Base-by-base conservation (phyloP, 805 yeast species). In the Yarrowia yakushimensis region DNA sequence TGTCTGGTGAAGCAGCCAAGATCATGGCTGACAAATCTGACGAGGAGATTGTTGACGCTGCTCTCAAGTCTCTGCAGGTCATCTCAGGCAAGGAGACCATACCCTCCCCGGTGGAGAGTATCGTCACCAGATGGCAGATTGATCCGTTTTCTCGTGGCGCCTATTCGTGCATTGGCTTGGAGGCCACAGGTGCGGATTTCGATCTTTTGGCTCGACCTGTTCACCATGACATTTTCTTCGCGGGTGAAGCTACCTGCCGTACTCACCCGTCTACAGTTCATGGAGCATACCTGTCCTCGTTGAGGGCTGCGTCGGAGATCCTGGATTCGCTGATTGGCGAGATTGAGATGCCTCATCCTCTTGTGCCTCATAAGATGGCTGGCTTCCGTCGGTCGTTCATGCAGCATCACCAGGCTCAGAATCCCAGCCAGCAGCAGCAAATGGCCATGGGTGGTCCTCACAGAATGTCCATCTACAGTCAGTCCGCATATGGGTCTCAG, bases 141-240 rank as follows among this genome's bases (percentile, higher is more conserved):
- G 96, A 92, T 67, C 90, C 90, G 0, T 89, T 79, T 69, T 80
- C 89, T 2, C 75, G 88, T 62, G 98, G 98, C 2, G 85, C 97
- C 0, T 93, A 90, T 72, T 76, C 79, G 11, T 77, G 75, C 62
- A 76, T 77, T 13, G 80, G 79, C 2, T 68, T 69, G 10, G 78
- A 76, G 25, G 79, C 78, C n/a, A 73, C 77, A 1, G 77, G 75
- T 2, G 77, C 73, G 0, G 80, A 77, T 63, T 78, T 75, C 62
- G 79, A 77, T 48, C 63, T 70, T 11, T 66, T 77, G 41, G 78
- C 79, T 1, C 67, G 76, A 18, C 78, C 79, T 1, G 72, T 75
- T 2, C 71, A 69, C 39, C 68, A 72, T 27, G 69, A 73, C 20
- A 65, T 77, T 34, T 76, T 72, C 60, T 77, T 77, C 63, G 80